Evolutionary conservation across 2,329 filamentous ascomycete genomes (phyloP).

Genomic region (Pseudogymnoascus sp.): DNA sequence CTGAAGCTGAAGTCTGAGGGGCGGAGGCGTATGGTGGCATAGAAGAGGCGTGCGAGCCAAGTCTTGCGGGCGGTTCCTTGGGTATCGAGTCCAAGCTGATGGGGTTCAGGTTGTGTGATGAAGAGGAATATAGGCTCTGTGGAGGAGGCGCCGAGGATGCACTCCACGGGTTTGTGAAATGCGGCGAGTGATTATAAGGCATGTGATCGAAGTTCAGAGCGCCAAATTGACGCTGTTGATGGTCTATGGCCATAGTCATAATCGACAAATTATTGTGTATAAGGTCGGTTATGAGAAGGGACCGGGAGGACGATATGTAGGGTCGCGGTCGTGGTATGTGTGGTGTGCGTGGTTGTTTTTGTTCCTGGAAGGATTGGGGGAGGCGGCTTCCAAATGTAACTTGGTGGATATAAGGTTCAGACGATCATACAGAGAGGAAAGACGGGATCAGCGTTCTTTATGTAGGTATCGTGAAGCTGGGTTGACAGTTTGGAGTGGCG

Average conservation of each 20-base stretch:
- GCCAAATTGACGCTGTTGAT: constrained; percentile 73
- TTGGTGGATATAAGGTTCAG: constrained; percentile 9
- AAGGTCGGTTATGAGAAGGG: neutral
- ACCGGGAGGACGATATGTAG: constrained; percentile 14
- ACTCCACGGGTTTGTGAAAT: constrained; percentile 87
- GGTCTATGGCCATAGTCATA: constrained; percentile 95
- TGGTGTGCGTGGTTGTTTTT: too few species aligned
- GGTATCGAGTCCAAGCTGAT: constrained; percentile 48
- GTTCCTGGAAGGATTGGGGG: neutral
- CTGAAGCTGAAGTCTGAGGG: constrained; percentile 62
- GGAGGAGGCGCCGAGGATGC: constrained; percentile 45
- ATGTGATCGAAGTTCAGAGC: constrained; percentile 71
- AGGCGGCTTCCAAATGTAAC: neutral
- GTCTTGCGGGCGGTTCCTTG: constrained; percentile 49
- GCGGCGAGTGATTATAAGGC: constrained; percentile 50
- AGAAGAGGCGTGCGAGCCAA: constrained; percentile 42
- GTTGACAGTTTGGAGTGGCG: constrained; percentile 1
- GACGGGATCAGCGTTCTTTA: constrained; percentile 8
- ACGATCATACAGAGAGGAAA: constrained; percentile 8
- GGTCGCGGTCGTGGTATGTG: neutral
- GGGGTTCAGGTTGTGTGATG: constrained; percentile 49
- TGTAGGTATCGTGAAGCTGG: constrained; percentile 7
- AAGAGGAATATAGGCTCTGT: constrained; percentile 52
- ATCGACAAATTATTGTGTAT: constrained; percentile 29
- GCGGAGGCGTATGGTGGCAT: constrained; percentile 66